A percentile compares a stretch with the other conserved stretches of the same genome.
Evolutionary conservation across 768 basidiomycete species (phyloP).

Genomic region (Aureoboletus auriporus): DNA sequence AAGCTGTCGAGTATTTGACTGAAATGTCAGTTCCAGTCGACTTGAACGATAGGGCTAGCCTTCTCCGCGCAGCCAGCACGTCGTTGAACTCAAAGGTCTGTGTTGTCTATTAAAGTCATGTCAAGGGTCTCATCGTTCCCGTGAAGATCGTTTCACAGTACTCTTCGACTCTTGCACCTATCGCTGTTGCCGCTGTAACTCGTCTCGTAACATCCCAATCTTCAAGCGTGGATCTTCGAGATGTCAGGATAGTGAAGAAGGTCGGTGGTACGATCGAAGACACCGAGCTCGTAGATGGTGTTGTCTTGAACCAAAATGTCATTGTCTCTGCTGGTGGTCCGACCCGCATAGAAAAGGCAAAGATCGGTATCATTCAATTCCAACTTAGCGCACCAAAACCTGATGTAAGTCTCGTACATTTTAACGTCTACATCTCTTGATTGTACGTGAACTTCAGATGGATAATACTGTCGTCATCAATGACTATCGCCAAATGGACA

Average conservation of each 20-base stretch:
- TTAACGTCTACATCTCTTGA: neutral
- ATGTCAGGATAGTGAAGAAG: conserved; percentile 96
- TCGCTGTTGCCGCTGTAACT: conserved; percentile 94
- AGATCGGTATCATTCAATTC: conserved; percentile 98
- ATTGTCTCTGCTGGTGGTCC: conserved; percentile 89
- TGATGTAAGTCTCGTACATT: conserved; percentile 56
- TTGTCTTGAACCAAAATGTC: conserved; percentile 96
- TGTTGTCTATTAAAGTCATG: neutral
- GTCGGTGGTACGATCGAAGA: conserved; percentile 99
- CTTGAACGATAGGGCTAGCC: conserved; percentile 76
- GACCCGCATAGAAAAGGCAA: conserved; percentile 94
- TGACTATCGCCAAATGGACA: conserved; percentile 99
- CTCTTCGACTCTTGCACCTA: conserved; percentile 96
- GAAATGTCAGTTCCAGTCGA: conserved; percentile 93
- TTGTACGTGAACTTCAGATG: conserved; percentile 57
- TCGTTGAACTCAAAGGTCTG: conserved; percentile 92
- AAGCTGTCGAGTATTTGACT: conserved; percentile 90
- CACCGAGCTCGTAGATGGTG: conserved; percentile 93
- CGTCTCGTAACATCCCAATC: conserved; percentile 86
- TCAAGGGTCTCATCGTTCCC: conserved; percentile 6
- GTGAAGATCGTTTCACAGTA: conserved; percentile 96
- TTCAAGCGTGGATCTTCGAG: conserved; percentile 93
- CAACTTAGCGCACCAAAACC: conserved; percentile 97
- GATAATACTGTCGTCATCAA: conserved; percentile 99
- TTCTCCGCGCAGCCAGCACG: conserved; percentile 91